Base-by-base conservation (phyloP, 2,329 filamentous ascomycete species). In the Fusarium brevicatenulatum region DNA sequence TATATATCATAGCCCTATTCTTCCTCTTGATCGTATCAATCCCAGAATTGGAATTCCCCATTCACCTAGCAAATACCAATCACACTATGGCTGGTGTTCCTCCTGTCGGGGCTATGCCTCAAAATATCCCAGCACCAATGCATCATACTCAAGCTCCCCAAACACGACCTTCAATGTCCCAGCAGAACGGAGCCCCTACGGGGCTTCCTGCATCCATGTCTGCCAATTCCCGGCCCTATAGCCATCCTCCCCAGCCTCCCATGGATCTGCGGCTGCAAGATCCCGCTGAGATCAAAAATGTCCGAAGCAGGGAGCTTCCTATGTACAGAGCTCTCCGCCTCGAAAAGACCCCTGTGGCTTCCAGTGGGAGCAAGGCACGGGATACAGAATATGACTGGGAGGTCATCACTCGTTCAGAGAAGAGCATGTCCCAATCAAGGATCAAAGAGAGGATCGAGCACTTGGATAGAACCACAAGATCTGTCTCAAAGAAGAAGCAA, bases 251-350 rank as follows among this genome's bases (percentile, higher is more conserved):
- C 44, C 43, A 49, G n/a, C 72, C 67, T 49, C 76, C 70, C 18
- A 42, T 32, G 39, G 70, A 76, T 28, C 70, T 77, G 42, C 73
- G 56, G 59, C 63, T 47, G 30, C 70, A 69, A 50, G 65, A 63
- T 32, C 37, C 64, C 10, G 63, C 73, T 19, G 74, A 79, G 47
- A 70, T 78, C 25, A 80, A 78, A 12, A 84, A 87, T 60, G 76
- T 85, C 54, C 81, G 81, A 36, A 67, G 77, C 13, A 81, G 83
- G 44, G 75, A 76, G 21, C 71, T 81, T 59, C 84, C 82, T 2
- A 80, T 81, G 3, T 86, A 83, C 68, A 54, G 78, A 36, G 80
- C 85, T 21, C 78, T 83, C 52, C 84, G 83, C 2, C 82, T 87
- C 54, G 82, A 86, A 66, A 86, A 83, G 76, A 69, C 78, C 25